Base-by-base conservation (phyloP, 768 basidiomycete species). In the Trichaptum fuscoviolaceum region DNA sequence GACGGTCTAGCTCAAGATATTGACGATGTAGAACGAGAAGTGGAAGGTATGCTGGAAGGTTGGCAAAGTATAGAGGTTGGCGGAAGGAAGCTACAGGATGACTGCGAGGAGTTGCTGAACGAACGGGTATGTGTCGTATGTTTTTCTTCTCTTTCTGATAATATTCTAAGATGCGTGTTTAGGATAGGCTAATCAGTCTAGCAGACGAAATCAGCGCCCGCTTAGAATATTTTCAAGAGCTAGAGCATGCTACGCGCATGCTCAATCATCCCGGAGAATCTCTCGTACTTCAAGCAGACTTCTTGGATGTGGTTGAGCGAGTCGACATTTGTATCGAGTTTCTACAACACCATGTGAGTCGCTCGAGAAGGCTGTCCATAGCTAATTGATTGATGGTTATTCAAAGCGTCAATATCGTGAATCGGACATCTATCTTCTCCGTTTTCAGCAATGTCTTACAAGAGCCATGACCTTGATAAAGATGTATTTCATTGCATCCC, bases 401-500 rank as follows among this genome's bases (percentile, higher is more conserved):
- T 27, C 63, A 20, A 71, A 99, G 95, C 86, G 93, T 69, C 89
- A 95, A 75, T 99, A 89, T 78, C 85, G 85, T 69, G 97, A 99
- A 79, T 89, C 95, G 8, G 95, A 98, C 71, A 81, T 99, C 23
- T 98, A 97, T 75, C 81, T 97, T n/a, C 83, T 99, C 34, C 88
- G 97, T 25, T 99, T 96, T 77, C 96, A 97, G 73, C 97, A 99
- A 77, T 99, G 97, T 75, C 91, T 99, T 86, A 97, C 95, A 0
- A 87, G 97, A 27, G 92, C 94, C 10, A 98, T 99, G 96, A 99
- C 96, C 0, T 84, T 99, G 58, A 93, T 99, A 80, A 96, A 93
- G 77, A 96, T 99, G 88, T 95, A 91, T 77, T 98, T 97, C 72
- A 88, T 96, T 7, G 90, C 89, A 5, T 90, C 92, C 8, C 80